Evolutionary conservation across 2,329 filamentous ascomycete species (phyloP), one percentile per base, ranked within the genome.

Genomic region (Rasamsonia emersonii): DNA sequence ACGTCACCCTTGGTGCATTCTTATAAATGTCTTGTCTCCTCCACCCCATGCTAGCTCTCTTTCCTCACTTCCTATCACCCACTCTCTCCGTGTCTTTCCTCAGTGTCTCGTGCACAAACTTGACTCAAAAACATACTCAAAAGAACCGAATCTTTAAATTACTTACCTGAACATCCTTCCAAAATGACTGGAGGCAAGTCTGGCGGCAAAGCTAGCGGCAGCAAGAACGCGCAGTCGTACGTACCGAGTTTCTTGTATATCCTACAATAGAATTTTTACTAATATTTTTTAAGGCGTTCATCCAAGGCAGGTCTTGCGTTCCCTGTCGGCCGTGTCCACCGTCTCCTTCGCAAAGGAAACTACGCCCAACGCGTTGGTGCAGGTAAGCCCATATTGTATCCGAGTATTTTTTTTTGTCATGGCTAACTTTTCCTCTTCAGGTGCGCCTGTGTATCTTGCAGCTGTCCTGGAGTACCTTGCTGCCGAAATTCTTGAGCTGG

Each of bases 161-260:
- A 51, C 56, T 44, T 43, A 51, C 51, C 50, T 47, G 53, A 56
- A 53, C 56, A 43, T 50, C 57, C 64, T 47, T 61, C 76, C 81
- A 95, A 85, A 83, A 98, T 98, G 91, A 93, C 91, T 86, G 89
- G 89, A 78, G 89, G 91, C 70, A 98, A 98, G 74, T 95, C 89
- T 73, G 91, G 91, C 70, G 91, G 91, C 80, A 96, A 96, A 82
- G 88, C 89, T 75, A 89, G 83, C 73, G 86, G 88, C 73, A 82
- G 83, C 74, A 98, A 98, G 86, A 93, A 83, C 76, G 84, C 91
- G 61, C 91, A 96, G 77, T 95, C 88, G 91, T 96, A 73, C 79
- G 88, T 82, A 41, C 34, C 25, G 25, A n/a, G 28, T 36, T 38
- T 38, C 32, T 44, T 44, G 37, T 17, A 14, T 31, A 23, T 32